Conservation (phyloP, 2,329 filamentous ascomycete genomes). For the Lizonia empirigonia region DNA sequence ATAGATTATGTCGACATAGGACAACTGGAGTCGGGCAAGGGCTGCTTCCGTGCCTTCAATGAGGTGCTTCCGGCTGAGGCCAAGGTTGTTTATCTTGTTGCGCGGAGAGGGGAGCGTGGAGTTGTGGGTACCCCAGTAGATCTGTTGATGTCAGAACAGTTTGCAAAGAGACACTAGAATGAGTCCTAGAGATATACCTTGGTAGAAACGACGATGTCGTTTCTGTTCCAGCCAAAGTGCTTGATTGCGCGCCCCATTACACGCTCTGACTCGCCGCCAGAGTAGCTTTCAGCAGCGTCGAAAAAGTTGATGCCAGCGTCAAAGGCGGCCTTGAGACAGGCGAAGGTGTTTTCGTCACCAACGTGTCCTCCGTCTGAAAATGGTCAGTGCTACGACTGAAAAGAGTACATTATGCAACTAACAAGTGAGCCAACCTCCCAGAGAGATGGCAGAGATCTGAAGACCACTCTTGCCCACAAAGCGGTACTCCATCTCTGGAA, state of each 20-base stretch:
- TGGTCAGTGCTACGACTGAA: neutral
- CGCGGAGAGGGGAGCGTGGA: constrained; percentile 50
- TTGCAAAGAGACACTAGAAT: no score
- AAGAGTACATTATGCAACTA: neutral
- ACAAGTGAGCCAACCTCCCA: constrained; percentile 68
- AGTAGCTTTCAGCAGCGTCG: constrained; percentile 63
- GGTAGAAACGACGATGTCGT: constrained; percentile 63
- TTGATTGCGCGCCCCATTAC: constrained; percentile 63
- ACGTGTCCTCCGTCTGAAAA: constrained; percentile 67
- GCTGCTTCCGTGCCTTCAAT: constrained; percentile 68
- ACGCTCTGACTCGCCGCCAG: constrained; percentile 59
- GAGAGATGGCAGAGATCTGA: constrained; percentile 73
- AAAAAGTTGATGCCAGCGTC: constrained; percentile 66
- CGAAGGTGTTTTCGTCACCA: constrained; percentile 65
- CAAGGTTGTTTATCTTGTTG: constrained; percentile 69
- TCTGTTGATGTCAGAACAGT: constrained; percentile 51
- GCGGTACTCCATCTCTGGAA: constrained; percentile 69
- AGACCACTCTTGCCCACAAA: constrained; percentile 73
- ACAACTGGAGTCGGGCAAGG: constrained; percentile 62
- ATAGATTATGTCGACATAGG: constrained; percentile 73
- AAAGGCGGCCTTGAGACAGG: constrained; percentile 61
- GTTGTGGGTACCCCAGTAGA: constrained; percentile 68
- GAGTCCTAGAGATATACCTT: constrained; percentile 50
- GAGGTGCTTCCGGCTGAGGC: constrained; percentile 72
- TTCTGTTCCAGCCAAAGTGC: constrained; percentile 63